Evolutionary conservation across 2,329 filamentous ascomycete species (phyloP).

Genomic region (Beauveria asiatica): DNA sequence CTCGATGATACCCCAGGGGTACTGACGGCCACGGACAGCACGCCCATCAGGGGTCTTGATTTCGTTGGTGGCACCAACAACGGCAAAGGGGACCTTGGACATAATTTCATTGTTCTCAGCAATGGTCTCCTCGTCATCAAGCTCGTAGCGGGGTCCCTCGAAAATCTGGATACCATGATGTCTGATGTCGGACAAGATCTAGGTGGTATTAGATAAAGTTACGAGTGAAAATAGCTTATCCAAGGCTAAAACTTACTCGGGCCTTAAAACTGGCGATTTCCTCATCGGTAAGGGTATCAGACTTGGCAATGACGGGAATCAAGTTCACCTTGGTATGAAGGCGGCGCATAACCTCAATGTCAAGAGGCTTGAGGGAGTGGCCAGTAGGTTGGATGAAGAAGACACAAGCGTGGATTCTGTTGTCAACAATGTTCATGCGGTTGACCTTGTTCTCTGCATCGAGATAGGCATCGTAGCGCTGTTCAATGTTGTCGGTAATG

Average conservation of each 20-base stretch:
- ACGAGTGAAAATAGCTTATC: not conserved
- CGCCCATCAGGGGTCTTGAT: conserved; percentile 86
- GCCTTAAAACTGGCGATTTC: conserved; percentile 93
- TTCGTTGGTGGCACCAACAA: conserved; percentile 94
- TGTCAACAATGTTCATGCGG: conserved; percentile 99
- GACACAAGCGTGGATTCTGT: conserved; percentile 96
- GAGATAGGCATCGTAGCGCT: conserved; percentile 95
- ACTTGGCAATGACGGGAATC: conserved; percentile 98
- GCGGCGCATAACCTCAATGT: conserved; percentile 98
- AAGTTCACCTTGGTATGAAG: conserved; percentile 99
- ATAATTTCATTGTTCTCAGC: conserved; percentile 99
- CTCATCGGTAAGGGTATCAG: conserved; percentile 94
- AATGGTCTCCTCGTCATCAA: conserved; percentile 98
- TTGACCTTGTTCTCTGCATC: conserved; percentile 99
- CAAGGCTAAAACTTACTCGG: conserved; percentile 56
- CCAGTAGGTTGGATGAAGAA: conserved; percentile 99
- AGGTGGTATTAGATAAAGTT: conserved; percentile 13
- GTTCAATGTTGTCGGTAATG: conserved; percentile 99
- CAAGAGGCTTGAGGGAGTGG: conserved; percentile 94
- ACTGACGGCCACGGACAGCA: conserved; percentile 89
- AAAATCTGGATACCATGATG: conserved; percentile 98
- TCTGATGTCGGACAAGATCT: conserved; percentile 96
- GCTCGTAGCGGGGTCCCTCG: conserved; percentile 94
- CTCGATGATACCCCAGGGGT: conserved; percentile 98
- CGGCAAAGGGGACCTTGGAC: conserved; percentile 98